Base-by-base conservation (phyloP, 2,329 filamentous ascomycete genomes). In the Nothomitra cinnamomea region DNA sequence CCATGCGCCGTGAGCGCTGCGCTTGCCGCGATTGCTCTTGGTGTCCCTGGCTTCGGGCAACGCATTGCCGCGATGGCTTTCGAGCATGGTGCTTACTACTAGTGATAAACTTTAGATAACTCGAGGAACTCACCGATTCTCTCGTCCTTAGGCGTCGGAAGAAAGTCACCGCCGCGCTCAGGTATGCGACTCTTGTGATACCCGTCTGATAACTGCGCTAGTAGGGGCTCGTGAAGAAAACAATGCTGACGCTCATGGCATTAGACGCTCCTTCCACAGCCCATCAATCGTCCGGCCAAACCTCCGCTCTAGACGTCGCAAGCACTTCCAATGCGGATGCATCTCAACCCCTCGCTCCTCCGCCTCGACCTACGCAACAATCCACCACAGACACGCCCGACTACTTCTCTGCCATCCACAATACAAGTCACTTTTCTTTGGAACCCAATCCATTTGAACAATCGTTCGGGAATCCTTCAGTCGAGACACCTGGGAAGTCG, bases 381-480 rank as follows among this genome's bases (percentile, higher is more conserved):
- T 68, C 67, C 57, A 65, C 68, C 55, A 58, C 62, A 56, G 69
- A 71, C 48, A 70, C 70, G 49, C 66, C 66, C 53, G 73, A 75
- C 60, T 75, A 76, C 62, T 76, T 76, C 63, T 70, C 69, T 58
- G 67, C 59, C 48, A 63, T 67, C 51, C 69, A 71, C 54, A 62
- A 61, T 32, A 63, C 58, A n/a, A 71, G 67, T 56, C 70, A 73
- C 57, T 70, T 88, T 65, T 82, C 78, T 61, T 78, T 85, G 66
- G 92, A 96, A 72, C 88, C 88, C 56, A 96, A 98, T 68, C 90
- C 92, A 7, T 96, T 98, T 63, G 92, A 96, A 67, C 87, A 92
- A 69, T 95, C 90, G 5, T 98, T 98, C 66, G 82, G 80, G 42
- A 75, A 72, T 40, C 74, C 69, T 22, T 77, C 74, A 49, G 70